Evolutionary conservation across 1,284 basidiomycete genomes (phyloP).

Genomic region (Rhizopogon hawkerae): DNA sequence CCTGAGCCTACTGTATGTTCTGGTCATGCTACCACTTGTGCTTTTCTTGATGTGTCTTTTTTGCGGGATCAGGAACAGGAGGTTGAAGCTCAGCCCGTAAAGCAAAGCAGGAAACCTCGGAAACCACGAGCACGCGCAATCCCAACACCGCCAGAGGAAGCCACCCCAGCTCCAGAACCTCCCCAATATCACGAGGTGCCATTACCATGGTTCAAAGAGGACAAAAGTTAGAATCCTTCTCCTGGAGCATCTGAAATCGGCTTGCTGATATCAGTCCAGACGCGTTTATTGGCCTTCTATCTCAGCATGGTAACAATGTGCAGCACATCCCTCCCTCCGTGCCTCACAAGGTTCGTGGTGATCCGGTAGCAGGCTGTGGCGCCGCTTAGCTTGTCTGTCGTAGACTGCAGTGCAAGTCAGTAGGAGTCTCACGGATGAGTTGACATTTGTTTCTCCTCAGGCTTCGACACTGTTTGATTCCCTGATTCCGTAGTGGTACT

Average conservation of each 20-base stretch:
- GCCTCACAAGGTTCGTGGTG: conserved; percentile 55
- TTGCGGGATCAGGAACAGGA: conserved; percentile 12
- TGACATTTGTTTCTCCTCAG: conserved; percentile 32
- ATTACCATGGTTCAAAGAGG: conserved; percentile 47
- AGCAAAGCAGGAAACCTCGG: conserved; percentile 26
- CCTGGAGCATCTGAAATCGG: conserved; percentile 15
- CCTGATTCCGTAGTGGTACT: not conserved
- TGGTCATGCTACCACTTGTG: not conserved
- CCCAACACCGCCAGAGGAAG: conserved; percentile 18
- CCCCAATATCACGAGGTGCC: conserved; percentile 27
- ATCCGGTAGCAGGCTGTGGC: conserved; percentile 7
- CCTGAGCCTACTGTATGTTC: conserved; percentile 26
- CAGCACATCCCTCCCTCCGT: conserved; percentile 67
- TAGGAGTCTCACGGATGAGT: conserved; percentile 37
- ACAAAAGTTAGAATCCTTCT: conserved; percentile 41
- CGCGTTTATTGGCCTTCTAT: conserved; percentile 56
- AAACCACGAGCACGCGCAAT: conserved; percentile 16
- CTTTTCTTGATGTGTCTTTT: not conserved
- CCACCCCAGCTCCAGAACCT: conserved; percentile 14
- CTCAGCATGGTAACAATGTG: conserved; percentile 67
- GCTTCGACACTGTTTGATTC: conserved; percentile 30
- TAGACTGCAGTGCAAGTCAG: conserved; percentile 70
- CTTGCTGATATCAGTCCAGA: conserved; percentile 30
- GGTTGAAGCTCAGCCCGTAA: conserved; percentile 22
- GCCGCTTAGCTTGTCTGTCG: conserved; percentile 5